Evolutionary conservation across 257 asterid genomes (phyloP).

Genomic region (Solanum virginianum): DNA sequence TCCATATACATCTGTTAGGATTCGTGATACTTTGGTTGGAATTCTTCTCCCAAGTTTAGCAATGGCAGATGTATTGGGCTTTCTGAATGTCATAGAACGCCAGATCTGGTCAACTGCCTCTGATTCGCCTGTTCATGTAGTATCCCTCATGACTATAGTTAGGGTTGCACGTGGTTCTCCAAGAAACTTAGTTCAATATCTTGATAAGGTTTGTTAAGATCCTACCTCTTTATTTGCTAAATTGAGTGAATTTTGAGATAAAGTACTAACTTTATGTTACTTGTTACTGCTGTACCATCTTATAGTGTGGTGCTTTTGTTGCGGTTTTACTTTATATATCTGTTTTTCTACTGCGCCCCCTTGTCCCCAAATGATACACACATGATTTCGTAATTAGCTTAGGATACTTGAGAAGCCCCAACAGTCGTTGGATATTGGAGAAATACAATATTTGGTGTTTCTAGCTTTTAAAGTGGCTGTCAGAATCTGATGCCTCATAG

Average conservation of each 20-base stretch:
- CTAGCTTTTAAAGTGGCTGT: neutral
- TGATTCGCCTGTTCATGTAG: slow-evolving; percentile 93
- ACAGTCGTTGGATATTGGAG: neutral
- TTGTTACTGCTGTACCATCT: neutral
- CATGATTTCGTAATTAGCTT: neutral
- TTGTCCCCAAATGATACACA: neutral
- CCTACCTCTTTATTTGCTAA: neutral
- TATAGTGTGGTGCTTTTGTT: neutral
- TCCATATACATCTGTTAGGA: slow-evolving; percentile 33
- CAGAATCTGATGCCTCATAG: neutral
- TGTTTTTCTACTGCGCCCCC: neutral
- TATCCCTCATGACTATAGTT: slow-evolving; percentile 71
- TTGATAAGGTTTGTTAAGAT: slow-evolving; percentile 78
- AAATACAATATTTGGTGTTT: neutral
- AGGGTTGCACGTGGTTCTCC: slow-evolving; percentile 88
- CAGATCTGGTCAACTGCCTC: slow-evolving; percentile 99
- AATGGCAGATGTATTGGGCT: slow-evolving; percentile 81
- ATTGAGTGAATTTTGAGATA: neutral
- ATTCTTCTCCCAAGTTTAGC: slow-evolving; percentile 91
- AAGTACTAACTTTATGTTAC: neutral
- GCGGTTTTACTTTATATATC: neutral
- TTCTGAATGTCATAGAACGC: slow-evolving; percentile 77
- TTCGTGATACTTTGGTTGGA: slow-evolving; percentile 64
- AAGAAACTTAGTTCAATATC: slow-evolving; percentile 69
- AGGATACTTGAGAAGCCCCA: neutral